These are phyloP conservation scores for Sanghuangporus weigelae DNA, from an alignment of 1,284 basidiomycete species.

Conservation along the genomic window DNA sequence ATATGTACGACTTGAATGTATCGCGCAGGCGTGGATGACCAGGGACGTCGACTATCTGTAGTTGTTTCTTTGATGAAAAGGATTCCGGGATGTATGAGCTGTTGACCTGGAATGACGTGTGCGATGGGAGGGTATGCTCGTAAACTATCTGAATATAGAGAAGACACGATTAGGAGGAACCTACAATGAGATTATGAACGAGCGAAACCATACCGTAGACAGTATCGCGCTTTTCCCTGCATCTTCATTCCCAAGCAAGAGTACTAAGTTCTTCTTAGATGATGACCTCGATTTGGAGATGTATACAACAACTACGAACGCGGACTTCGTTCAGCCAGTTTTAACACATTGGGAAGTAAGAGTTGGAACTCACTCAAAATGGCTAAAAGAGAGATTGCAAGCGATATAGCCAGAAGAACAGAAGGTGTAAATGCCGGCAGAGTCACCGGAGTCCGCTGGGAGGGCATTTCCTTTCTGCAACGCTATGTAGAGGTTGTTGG, in stretches of 20 bases:
- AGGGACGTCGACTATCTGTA: conserved; percentile 65
- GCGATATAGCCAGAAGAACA: conserved; percentile 26
- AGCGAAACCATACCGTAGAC: conserved; percentile 37
- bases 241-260: conserved; percentile 66
- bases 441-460: conserved; percentile 13
- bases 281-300: conserved; percentile 40
- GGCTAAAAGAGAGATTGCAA: conserved; percentile 29
- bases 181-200: not conserved
- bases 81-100: conserved; percentile 41
- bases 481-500: not conserved
- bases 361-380: conserved; percentile 14
- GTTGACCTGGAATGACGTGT: conserved; percentile 72
- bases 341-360: not conserved
- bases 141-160: conserved; percentile 50
- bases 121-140: conserved; percentile 55
- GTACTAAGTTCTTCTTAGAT: conserved; percentile 47
- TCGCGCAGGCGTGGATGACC: conserved; percentile 72
- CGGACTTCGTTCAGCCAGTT: not conserved
- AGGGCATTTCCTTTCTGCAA: not conserved
- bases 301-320: conserved; percentile 29
- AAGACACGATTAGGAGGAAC: conserved; percentile 11
- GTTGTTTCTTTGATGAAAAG: conserved; percentile 29
- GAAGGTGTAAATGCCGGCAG: conserved; percentile 25
- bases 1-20: conserved; percentile 61
- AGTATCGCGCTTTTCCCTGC: conserved; percentile 72